phyloP scores from a whole-genome alignment of 2,329 filamentous ascomycete genomes.

The Phialemonium atrogriseum region DNA sequence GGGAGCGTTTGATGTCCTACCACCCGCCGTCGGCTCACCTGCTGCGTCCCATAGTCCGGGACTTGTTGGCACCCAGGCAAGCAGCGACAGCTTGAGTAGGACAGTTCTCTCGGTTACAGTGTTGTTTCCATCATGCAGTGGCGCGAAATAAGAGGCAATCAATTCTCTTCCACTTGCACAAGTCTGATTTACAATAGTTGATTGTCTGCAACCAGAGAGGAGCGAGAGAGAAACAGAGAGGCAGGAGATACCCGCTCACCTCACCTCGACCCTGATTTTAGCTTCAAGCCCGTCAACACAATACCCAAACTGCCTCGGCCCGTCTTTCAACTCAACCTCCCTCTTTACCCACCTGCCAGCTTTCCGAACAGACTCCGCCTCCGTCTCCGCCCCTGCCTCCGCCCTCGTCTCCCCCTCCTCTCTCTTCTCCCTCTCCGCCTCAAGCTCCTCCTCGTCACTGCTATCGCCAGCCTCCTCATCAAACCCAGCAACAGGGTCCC shows the following conservation, averaged over 20 bases:
- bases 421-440: constrained; percentile 21
- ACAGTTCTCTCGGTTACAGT: no score
- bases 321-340: constrained; percentile 71
- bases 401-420: constrained; percentile 15
- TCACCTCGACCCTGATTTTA: constrained; percentile 59
- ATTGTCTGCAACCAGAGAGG: neutral
- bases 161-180: no score
- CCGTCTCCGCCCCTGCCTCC: constrained; percentile 4
- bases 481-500: constrained; percentile 66
- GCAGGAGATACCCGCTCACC: constrained; percentile 11
- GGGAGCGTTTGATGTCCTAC: no score
- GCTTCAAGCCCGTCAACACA: constrained; percentile 70
- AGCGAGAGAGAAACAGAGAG: neutral
- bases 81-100: no score
- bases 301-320: constrained; percentile 74
- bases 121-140: no score
- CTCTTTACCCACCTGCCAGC: constrained; percentile 61
- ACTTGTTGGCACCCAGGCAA: no score
- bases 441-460: constrained; percentile 43
- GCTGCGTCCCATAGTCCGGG: no score
- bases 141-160: no score
- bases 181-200: no score
- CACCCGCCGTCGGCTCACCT: no score
- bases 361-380: constrained; percentile 22
- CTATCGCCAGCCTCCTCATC: constrained; percentile 47